These are phyloP conservation scores for Euphorbia peplus DNA, from an alignment of 345 rosid species.

Conservation along the genomic window DNA sequence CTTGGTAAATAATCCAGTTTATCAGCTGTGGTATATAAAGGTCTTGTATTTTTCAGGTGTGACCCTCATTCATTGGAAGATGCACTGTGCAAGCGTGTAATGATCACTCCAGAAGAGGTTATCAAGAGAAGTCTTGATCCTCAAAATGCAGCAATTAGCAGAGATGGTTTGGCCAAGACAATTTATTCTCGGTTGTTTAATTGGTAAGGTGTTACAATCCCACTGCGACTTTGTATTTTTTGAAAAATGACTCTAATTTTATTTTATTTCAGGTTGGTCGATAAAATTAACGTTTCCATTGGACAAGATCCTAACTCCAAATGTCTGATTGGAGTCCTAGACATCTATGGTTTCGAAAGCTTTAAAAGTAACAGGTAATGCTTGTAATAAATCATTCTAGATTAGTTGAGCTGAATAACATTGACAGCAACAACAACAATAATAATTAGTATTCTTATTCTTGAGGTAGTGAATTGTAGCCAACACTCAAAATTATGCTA, in stretches of 20 bases:
- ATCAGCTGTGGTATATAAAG: conserved; percentile 4
- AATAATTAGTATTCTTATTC: no score
- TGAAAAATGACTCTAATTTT: conserved; percentile 9
- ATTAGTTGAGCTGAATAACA: background rate
- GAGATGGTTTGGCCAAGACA: conserved; percentile 94
- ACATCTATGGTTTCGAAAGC: conserved; percentile 95
- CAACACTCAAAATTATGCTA: no score
- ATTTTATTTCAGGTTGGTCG: conserved; percentile 65
- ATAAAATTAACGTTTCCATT: conserved; percentile 33
- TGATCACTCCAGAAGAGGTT: conserved; percentile 82
- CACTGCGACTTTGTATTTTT: conserved; percentile 2
- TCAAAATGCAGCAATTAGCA: conserved; percentile 60
- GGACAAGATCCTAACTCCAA: conserved; percentile 43
- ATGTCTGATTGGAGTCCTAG: conserved; percentile 77
- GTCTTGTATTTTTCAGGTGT: conserved; percentile 52
- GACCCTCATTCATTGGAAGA: conserved; percentile 59
- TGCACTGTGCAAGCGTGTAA: conserved; percentile 73
- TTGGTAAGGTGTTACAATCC: conserved; percentile 46
- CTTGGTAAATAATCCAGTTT: conserved; percentile 16
- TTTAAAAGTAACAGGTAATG: conserved; percentile 74
- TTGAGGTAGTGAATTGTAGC: no score
- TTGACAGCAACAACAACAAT: no score
- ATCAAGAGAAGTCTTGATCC: conserved; percentile 82
- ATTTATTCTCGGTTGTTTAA: conserved; percentile 81
- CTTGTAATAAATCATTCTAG: conserved; percentile 6